Percentiles rank a stretch among this genome's conserved stretches.
These are phyloP conservation scores for Coriolopsis trogii DNA, from an alignment of 1,284 basidiomycete species.

Conservation along the genomic window DNA sequence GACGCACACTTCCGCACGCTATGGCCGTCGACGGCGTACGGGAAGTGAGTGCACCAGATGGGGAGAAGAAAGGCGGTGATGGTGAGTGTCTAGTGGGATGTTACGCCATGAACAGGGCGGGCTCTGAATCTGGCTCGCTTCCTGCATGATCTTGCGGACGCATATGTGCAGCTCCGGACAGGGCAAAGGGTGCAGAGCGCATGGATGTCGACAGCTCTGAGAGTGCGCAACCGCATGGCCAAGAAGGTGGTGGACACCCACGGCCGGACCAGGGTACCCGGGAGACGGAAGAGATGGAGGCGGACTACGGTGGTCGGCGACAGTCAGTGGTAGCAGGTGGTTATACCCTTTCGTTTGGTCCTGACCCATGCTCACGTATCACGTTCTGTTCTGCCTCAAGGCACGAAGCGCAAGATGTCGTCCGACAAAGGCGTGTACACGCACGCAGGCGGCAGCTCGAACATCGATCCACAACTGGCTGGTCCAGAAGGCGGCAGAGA, in stretches of 20 bases:
- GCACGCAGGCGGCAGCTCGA: conserved; percentile 56
- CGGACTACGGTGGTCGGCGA: conserved; percentile 66
- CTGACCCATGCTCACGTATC: conserved; percentile 27
- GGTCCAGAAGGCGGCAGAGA: conserved; percentile 72
- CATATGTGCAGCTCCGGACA: conserved; percentile 34
- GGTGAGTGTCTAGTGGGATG: conserved; percentile 15
- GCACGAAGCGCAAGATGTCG: conserved; percentile 82
- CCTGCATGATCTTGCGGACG: conserved; percentile 13
- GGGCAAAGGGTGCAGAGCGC: conserved; percentile 40
- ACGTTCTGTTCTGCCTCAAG: conserved; percentile 47
- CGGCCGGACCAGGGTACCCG: conserved; percentile 19
- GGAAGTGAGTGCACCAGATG: conserved; percentile 13
- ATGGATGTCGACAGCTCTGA: conserved; percentile 49
- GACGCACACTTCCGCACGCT: conserved; percentile 22
- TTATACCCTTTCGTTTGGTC: conserved; percentile 17
- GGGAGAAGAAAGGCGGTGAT: conserved; percentile 17
- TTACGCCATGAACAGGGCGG: conserved; percentile 14
- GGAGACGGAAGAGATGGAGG: conserved; percentile 48
- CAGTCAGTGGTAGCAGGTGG: conserved; percentile 33
- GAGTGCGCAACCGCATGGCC: conserved; percentile 20
- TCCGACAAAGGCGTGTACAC: conserved; percentile 57
- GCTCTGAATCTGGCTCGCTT: conserved; percentile 25
- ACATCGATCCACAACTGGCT: conserved; percentile 64
- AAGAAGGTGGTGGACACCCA: conserved; percentile 21
- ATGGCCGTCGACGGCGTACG: conserved; percentile 19